These are phyloP conservation scores for Pseudoneurospora amorphoporcata DNA, from an alignment of 495 filamentous ascomycete genomes.

Conservation along the genomic window DNA sequence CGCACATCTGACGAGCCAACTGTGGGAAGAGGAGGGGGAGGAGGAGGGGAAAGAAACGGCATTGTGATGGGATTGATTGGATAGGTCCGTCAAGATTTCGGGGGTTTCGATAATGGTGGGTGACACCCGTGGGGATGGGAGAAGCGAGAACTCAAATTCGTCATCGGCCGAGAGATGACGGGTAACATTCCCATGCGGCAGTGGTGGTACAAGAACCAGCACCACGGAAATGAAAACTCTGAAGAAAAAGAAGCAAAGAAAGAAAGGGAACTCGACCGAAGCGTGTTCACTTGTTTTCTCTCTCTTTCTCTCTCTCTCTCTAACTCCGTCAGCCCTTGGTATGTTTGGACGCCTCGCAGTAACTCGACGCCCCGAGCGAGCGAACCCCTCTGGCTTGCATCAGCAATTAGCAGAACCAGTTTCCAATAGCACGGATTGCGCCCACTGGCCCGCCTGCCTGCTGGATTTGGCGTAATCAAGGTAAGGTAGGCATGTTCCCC, in stretches of 20 bases:
- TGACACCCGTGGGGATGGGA: not conserved
- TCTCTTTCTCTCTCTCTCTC: not conserved
- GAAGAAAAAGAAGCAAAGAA: not conserved
- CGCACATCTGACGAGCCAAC: not conserved
- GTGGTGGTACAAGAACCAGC: not conserved
- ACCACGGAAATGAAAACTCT: not conserved
- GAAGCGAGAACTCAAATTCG: not conserved
- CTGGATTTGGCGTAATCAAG: conserved; percentile 11
- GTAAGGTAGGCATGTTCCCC: not conserved
- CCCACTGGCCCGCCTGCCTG: not conserved
- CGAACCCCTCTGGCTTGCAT: not conserved
- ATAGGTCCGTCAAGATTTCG: not conserved
- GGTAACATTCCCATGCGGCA: not conserved
- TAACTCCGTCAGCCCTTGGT: not conserved
- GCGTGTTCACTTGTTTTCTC: not conserved
- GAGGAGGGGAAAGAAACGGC: not conserved
- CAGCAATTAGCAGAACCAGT: not conserved
- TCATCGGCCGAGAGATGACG: not conserved
- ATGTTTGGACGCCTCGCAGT: not conserved
- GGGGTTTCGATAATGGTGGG: not conserved
- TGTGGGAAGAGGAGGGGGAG: not conserved
- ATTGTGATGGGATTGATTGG: not conserved
- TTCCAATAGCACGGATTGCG: not conserved
- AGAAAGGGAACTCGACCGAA: not conserved
- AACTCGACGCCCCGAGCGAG: not conserved